phyloP scores from a whole-genome alignment of 495 filamentous ascomycete genomes.

The Filosporella fistucella region DNA sequence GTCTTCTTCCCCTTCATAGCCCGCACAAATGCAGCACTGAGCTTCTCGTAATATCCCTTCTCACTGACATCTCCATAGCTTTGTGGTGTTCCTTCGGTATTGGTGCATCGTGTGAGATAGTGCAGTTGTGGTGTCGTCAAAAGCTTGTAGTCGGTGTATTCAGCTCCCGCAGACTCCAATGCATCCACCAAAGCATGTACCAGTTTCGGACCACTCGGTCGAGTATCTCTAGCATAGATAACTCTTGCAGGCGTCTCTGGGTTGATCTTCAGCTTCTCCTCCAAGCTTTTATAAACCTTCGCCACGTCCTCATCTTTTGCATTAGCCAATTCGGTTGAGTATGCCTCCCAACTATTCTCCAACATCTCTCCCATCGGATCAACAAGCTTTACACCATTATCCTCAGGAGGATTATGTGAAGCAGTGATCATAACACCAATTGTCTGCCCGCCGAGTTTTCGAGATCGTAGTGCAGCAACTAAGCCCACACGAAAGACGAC shows the following conservation, averaged over 20 bases:
- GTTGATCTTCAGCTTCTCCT: conserved; percentile 69
- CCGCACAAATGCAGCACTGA: conserved; percentile 70
- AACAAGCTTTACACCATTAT: conserved; percentile 98
- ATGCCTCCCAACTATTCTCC: conserved; percentile 86
- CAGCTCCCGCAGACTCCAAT: conserved; percentile 66
- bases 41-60: conserved; percentile 91
- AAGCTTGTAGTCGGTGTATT: conserved; percentile 75
- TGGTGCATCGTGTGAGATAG: conserved; percentile 91
- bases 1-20: conserved; percentile 73
- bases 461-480: conserved; percentile 84
- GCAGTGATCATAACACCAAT: conserved; percentile 99
- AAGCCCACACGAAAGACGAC: conserved; percentile 89
- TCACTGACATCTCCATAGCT: conserved; percentile 87
- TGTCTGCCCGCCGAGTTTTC: conserved; percentile 79
- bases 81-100: conserved; percentile 76
- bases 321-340: conserved; percentile 86
- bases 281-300: conserved; percentile 69
- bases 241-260: conserved; percentile 66
- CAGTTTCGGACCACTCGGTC: conserved; percentile 82
- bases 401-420: conserved; percentile 92
- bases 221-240: conserved; percentile 87
- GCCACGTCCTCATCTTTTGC: conserved; percentile 68
- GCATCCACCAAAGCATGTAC: conserved; percentile 72
- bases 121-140: conserved; percentile 95
- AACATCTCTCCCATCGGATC: conserved; percentile 99